Conservation (phyloP, 2,329 filamentous ascomycete species). For the Aaosphaeria arxii region DNA sequence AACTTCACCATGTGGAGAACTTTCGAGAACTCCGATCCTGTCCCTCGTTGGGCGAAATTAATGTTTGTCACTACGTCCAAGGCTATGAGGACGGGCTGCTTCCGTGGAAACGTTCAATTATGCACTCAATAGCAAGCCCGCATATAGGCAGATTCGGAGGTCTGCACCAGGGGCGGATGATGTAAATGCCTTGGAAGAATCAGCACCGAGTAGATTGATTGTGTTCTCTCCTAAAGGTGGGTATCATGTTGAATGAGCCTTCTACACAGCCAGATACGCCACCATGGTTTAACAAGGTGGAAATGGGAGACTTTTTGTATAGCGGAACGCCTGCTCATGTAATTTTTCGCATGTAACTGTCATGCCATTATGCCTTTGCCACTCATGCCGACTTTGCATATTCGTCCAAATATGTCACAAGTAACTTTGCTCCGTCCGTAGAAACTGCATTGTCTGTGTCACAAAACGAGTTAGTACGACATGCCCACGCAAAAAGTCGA, state of each 20-base stretch:
- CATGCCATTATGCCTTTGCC: constrained; percentile 12
- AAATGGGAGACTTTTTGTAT: constrained; percentile 5
- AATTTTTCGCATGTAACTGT: constrained; percentile 6
- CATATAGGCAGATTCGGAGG: constrained; percentile 9
- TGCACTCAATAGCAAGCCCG: constrained; percentile 10
- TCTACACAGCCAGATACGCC: constrained; percentile 8
- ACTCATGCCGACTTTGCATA: constrained; percentile 45
- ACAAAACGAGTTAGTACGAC: constrained; percentile 16
- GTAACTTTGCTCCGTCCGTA: constrained; percentile 63
- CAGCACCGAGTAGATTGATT: constrained; percentile 13
- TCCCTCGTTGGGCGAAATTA: neutral
- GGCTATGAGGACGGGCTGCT: constrained; percentile 6
- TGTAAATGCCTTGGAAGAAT: neutral
- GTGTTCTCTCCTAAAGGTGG: constrained; percentile 8
- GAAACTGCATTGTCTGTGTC: constrained; percentile 70
- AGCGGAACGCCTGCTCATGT: constrained; percentile 7
- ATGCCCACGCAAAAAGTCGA: neutral
- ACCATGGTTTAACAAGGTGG: constrained; percentile 2
- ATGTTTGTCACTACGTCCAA: neutral
- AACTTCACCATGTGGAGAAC: constrained; percentile 1
- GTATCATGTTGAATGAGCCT: constrained; percentile 25
- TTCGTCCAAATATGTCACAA: constrained; percentile 63
- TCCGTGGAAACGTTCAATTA: constrained; percentile 15
- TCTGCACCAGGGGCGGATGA: neutral
- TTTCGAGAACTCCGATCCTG: constrained; percentile 15